Evolutionary conservation across 2,329 filamentous ascomycete species (phyloP), one percentile per base, ranked within the genome.

Genomic region (Chaetomium strumarium): DNA sequence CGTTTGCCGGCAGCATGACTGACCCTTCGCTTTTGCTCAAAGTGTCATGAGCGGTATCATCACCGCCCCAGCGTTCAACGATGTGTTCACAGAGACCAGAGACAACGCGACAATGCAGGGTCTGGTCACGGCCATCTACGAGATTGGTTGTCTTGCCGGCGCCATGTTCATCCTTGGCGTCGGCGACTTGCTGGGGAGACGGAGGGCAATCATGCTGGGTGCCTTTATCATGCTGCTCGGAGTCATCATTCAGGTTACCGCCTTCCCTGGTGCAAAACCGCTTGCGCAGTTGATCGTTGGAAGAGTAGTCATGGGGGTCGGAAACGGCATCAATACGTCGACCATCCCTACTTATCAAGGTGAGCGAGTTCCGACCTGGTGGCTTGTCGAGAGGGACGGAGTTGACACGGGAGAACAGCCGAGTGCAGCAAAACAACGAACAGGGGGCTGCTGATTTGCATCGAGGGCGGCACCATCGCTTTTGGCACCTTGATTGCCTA

Each of bases 161-260:
- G 77, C 76, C 54, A 67, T 78, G 53, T 71, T 74, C 50, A 74
- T 77, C 38, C 69, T 79, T 34, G 64, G 64, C 36, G 64, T 79
- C 9, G 83, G 82, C 30, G 83, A 86, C 55, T 51, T 72, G 0
- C 64, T 77, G 5, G 75, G 74, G 24, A 63, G 75, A 39, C 66
- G 76, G 37, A 76, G 75, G 2, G 81, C 83, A 48, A 79, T 85
- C 59, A 70, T 79, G n/a, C 16, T 70, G 1, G 83, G 83, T 14
- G 76, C 75, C 9, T 56, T 69, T 11, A 75, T 85, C 58, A 80
- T 85, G 75, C 74, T 81, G 9, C 50, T 83, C 10, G 83, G 83
- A 16, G 80, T 81, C 33, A 70, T 78, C 9, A 75, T 86, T 36
- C 83, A 86, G 61, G 67, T 78, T 34, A 70, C 73, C 14, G 49